Conservation (phyloP, 2,329 filamentous ascomycete genomes). For the Diaporthe longicolla region DNA sequence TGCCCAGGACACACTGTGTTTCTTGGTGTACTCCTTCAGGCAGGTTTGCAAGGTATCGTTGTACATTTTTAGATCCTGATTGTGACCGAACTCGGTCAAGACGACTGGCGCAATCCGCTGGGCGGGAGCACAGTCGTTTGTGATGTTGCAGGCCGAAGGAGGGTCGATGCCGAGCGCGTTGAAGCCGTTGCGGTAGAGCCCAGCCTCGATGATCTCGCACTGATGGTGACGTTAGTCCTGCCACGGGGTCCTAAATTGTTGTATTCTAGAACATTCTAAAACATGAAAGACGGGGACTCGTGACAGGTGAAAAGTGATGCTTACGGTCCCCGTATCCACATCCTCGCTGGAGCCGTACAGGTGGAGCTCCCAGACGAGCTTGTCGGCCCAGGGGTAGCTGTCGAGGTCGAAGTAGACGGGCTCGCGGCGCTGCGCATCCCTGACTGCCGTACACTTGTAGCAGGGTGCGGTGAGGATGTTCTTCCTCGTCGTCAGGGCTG, state of each 20-base stretch:
- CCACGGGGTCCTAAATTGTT: too few species aligned
- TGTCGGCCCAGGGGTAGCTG: slow-evolving; percentile 61
- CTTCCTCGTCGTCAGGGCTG: slow-evolving; percentile 56
- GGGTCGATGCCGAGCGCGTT: slow-evolving; percentile 59
- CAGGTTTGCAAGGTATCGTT: slow-evolving; percentile 62
- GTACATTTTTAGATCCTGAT: slow-evolving; percentile 57
- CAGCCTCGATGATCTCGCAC: slow-evolving; percentile 60
- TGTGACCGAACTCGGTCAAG: slow-evolving; percentile 63
- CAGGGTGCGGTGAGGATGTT: slow-evolving; percentile 58
- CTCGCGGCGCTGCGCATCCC: slow-evolving; percentile 58
- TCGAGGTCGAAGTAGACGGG: slow-evolving; percentile 62
- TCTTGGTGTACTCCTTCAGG: slow-evolving; percentile 59
- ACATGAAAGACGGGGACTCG: too few species aligned
- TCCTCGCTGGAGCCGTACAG: slow-evolving; percentile 59
- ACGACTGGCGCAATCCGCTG: slow-evolving; percentile 61
- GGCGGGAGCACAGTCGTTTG: slow-evolving; percentile 52
- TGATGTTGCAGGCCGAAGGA: slow-evolving; percentile 58
- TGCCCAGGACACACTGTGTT: slow-evolving; percentile 62
- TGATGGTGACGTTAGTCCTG: too few species aligned
- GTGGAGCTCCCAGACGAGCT: slow-evolving; percentile 63
- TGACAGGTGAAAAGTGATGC: too few species aligned
- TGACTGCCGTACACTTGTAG: slow-evolving; percentile 58
- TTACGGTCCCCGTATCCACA: slow-evolving; percentile 58
- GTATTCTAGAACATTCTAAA: too few species aligned
- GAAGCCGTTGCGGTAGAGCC: slow-evolving; percentile 64